Percentiles rank a stretch among this genome's conserved stretches.
These are phyloP conservation scores for Syncephalastrum monosporum DNA, from an alignment of 371 early-diverging fungal species.

Conservation along the genomic window DNA sequence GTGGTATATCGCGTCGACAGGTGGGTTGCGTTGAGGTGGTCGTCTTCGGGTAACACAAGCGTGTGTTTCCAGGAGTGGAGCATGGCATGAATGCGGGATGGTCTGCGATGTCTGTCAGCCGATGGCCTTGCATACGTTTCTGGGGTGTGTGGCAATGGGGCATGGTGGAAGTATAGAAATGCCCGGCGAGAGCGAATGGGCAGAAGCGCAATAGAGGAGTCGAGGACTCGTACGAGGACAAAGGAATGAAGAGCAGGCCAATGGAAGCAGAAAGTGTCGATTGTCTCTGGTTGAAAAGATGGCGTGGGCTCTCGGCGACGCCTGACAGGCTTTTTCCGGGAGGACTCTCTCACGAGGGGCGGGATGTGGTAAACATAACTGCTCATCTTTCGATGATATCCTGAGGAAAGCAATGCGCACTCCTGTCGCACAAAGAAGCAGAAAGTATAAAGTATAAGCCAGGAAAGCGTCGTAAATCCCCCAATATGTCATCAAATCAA, in stretches of 20 bases:
- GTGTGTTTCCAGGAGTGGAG: slow-evolving; percentile 12
- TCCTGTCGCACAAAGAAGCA: too few relatives aligned
- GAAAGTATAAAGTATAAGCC: too few relatives aligned
- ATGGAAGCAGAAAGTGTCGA: slow-evolving; percentile 36
- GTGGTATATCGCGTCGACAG: background rate
- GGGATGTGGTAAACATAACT: too few relatives aligned
- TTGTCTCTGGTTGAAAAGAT: slow-evolving; percentile 2
- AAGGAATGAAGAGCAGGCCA: slow-evolving; percentile 33
- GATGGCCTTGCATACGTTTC: background rate
- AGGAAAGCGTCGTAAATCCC: too few relatives aligned
- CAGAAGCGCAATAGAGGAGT: slow-evolving; percentile 26
- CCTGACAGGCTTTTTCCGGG: too few relatives aligned
- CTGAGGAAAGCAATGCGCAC: too few relatives aligned
- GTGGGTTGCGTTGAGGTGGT: background rate
- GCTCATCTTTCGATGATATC: too few relatives aligned
- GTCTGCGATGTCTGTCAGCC: slow-evolving; percentile 3
- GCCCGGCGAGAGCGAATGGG: slow-evolving; percentile 28
- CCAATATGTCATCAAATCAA: too few relatives aligned
- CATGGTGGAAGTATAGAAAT: slow-evolving; percentile 30
- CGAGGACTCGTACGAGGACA: slow-evolving; percentile 29
- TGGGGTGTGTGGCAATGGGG: slow-evolving; percentile 13
- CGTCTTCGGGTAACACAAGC: background rate
- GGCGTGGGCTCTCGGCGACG: background rate
- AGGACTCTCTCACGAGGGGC: too few relatives aligned
- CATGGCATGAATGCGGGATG: slow-evolving; percentile 18